phyloP scores from a whole-genome alignment of 2,329 filamentous ascomycete genomes.

The Aspergillus quadricinctus region DNA sequence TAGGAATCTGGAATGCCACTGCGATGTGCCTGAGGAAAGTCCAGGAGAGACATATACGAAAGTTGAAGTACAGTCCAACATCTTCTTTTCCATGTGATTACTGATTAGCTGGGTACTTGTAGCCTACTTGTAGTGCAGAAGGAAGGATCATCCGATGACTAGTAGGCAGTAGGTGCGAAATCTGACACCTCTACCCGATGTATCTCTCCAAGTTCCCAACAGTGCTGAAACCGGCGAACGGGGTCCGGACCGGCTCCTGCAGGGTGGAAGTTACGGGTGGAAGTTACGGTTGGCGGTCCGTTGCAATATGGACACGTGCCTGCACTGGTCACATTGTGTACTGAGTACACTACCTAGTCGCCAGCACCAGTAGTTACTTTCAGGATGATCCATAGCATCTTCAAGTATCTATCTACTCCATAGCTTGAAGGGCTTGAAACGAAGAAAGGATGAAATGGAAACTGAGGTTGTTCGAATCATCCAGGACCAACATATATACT shows the following conservation, averaged over 20 bases:
- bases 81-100: neutral
- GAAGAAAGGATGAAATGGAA: neutral
- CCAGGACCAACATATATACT: neutral
- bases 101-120: neutral
- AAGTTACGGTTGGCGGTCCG: neutral
- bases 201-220: neutral
- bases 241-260: neutral
- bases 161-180: neutral
- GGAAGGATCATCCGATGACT: neutral
- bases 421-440: neutral
- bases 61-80: neutral
- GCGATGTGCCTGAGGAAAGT: neutral
- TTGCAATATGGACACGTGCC: neutral
- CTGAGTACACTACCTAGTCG: neutral
- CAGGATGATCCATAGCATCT: neutral
- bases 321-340: neutral
- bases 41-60: neutral
- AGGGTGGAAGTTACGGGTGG: neutral
- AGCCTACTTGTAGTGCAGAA: neutral
- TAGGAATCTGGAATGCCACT: neutral
- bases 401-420: neutral
- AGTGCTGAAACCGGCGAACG: neutral
- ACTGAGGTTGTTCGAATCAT: neutral
- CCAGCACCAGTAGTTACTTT: neutral
- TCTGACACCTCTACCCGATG: neutral